Percentiles rank a stretch among this genome's conserved stretches.
Evolutionary conservation across 2,329 filamentous ascomycete genomes (phyloP).

Genomic region (Neofusicoccum ribis): DNA sequence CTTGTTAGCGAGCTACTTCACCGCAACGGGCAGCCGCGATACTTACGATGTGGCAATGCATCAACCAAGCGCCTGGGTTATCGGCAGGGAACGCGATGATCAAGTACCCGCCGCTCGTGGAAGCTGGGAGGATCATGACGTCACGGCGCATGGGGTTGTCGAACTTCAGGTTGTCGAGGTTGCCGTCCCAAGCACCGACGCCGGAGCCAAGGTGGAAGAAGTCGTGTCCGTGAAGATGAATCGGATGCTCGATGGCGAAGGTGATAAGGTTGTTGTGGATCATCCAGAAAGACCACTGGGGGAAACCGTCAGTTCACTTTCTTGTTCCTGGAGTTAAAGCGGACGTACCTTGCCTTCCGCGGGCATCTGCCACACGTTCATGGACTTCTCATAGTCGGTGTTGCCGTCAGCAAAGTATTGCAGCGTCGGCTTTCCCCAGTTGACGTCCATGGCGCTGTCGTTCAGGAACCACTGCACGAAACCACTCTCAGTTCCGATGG

Average conservation of each 20-base stretch:
- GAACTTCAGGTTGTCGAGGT: conserved; percentile 34
- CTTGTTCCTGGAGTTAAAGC: neutral
- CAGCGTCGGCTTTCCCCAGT: conserved; percentile 40
- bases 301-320: neutral
- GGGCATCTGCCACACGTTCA: conserved; percentile 33
- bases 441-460: conserved; percentile 35
- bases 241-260: conserved; percentile 40
- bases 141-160: conserved; percentile 43
- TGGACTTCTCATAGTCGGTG: conserved; percentile 26
- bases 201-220: conserved; percentile 45
- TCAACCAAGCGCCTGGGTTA: conserved; percentile 50
- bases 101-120: conserved; percentile 39
- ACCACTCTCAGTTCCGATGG: neutral
- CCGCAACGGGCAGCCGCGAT: neutral
- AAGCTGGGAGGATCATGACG: conserved; percentile 36
- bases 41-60: conserved; percentile 22
- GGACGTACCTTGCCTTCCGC: conserved; percentile 23
- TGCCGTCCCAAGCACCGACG: conserved; percentile 34
- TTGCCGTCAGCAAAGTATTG: conserved; percentile 35
- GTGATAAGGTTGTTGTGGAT: conserved; percentile 40
- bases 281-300: conserved; percentile 49
- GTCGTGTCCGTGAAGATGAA: conserved; percentile 44
- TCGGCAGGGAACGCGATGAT: conserved; percentile 55
- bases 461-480: conserved; percentile 43
- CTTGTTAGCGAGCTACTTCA: neutral